Base-by-base conservation (phyloP, 148 eudicot species). In the Chenopodium formosanum region DNA sequence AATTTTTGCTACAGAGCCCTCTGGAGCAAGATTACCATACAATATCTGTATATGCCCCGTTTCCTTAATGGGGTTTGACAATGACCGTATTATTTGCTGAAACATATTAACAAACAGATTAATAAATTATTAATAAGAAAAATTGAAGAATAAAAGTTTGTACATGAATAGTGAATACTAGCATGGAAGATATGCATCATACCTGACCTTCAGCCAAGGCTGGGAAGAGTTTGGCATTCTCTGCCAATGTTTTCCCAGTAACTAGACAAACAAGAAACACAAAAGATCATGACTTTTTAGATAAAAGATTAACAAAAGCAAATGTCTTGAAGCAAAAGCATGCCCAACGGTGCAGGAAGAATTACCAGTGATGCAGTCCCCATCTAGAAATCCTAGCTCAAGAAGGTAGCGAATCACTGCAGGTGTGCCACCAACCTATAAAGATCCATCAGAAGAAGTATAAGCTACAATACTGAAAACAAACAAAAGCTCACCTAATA, bases 1-100 rank as follows among this genome's bases (percentile, higher is more conserved):
- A 60, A 95, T 95, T 84, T 95, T 95, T 37, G 99, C 99, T 27
- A 95, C 99, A 71, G 97, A 93, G 65, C 99, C 99, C 62, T 93
- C 95, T 22, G 99, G 99, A 66, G 99, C 99, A 87, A 95, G 95
- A 85, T 95, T 93, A 44, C 99, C 99, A 78, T 89, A 92, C 76
- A 95, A 81, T 85, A 95, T 90, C 86, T 95, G 99, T 81, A 95
- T 91, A 88, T 95, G 99, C 75, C 97, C 99, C 0, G 98, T 94
- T 88, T 94, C 88, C 78, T 95, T 94, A 83, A 95, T 95, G 80
- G 99, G 97, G 83, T 91, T 88, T 82, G 97, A 68, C 74, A 92
- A 63, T 48, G 98, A 90, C 75, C 97, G 90, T 79, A 95, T 92
- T 78, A 95, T 90, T 95, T 95, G 92, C 99, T 95, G 90, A 52